These are phyloP conservation scores for Tetrapyrgos nigripes DNA, from an alignment of 1,284 basidiomycete species.

Conservation along the genomic window DNA sequence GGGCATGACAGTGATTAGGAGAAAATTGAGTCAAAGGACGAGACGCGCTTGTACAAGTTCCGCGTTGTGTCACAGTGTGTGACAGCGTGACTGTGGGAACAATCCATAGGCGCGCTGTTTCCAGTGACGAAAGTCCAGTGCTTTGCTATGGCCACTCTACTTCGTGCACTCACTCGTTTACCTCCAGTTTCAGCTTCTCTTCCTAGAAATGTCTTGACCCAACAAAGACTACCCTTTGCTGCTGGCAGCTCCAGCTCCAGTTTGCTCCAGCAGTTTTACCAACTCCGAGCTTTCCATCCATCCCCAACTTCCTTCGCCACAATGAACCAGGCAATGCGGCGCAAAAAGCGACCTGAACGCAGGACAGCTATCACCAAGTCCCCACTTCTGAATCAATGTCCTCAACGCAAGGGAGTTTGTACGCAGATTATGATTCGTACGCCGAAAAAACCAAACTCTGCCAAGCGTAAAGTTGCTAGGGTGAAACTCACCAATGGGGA, in stretches of 20 bases:
- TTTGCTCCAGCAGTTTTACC: conserved; percentile 31
- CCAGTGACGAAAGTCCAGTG: not conserved
- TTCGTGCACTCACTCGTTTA: not conserved
- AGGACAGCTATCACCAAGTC: conserved; percentile 64
- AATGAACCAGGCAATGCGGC: conserved; percentile 82
- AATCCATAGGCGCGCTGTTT: not conserved
- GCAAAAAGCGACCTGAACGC: conserved; percentile 58
- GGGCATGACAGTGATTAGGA: conserved; percentile 46
- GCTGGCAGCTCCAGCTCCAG: not conserved
- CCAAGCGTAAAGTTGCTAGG: conserved; percentile 95
- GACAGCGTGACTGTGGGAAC: not conserved
- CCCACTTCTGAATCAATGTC: conserved; percentile 79
- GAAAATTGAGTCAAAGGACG: not conserved
- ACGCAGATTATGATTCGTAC: conserved; percentile 84
- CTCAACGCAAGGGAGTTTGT: conserved; percentile 92
- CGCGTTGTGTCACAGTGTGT: not conserved
- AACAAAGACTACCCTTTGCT: not conserved
- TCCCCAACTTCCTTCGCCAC: conserved; percentile 67
- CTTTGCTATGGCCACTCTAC: not conserved
- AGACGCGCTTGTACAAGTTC: not conserved
- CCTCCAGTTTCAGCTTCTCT: not conserved
- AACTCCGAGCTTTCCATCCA: conserved; percentile 67
- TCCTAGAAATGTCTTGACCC: not conserved
- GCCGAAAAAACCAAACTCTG: conserved; percentile 99
- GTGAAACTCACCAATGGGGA: conserved; percentile 94